A percentile compares a stretch with the other conserved stretches of the same genome.
These are phyloP conservation scores for Chaetomidium leptoderma DNA, from an alignment of 495 filamentous ascomycete genomes.

Conservation along the genomic window DNA sequence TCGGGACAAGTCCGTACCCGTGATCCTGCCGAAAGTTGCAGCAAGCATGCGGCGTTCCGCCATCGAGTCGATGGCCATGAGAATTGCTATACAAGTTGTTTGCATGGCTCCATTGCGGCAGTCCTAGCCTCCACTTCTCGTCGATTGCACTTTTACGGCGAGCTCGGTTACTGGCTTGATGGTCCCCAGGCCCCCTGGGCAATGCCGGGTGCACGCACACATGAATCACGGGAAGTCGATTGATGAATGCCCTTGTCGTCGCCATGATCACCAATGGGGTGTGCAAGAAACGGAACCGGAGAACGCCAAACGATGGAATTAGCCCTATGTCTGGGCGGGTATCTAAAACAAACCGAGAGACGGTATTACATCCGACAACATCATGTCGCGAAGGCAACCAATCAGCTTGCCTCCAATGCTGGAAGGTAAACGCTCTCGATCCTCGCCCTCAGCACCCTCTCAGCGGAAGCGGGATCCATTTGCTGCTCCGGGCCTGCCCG, in stretches of 20 bases:
- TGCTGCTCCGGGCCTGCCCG: slow-evolving; percentile 66
- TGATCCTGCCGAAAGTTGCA: background rate
- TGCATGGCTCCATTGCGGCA: background rate
- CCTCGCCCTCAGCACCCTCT: slow-evolving; percentile 54
- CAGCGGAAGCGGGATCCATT: slow-evolving; percentile 70
- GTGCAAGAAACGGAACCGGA: background rate
- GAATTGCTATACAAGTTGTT: background rate
- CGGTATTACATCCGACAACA: background rate
- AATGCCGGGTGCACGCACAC: too few relatives aligned
- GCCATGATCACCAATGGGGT: background rate
- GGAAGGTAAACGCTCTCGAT: slow-evolving; percentile 25
- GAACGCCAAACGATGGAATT: background rate
- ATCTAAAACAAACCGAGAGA: background rate
- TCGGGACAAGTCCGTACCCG: background rate
- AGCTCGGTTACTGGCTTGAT: background rate
- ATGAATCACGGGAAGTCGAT: background rate
- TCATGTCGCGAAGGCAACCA: background rate
- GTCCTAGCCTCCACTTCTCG: too few relatives aligned
- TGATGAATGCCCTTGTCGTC: background rate
- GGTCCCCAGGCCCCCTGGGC: too few relatives aligned
- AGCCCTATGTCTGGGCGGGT: background rate
- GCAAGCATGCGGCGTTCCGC: background rate
- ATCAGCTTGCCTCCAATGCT: background rate
- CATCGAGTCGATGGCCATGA: background rate
- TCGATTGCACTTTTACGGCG: too few relatives aligned